Evolutionary conservation across 1,139 yeast genomes (phyloP).

Genomic region (Pichia sp.): DNA sequence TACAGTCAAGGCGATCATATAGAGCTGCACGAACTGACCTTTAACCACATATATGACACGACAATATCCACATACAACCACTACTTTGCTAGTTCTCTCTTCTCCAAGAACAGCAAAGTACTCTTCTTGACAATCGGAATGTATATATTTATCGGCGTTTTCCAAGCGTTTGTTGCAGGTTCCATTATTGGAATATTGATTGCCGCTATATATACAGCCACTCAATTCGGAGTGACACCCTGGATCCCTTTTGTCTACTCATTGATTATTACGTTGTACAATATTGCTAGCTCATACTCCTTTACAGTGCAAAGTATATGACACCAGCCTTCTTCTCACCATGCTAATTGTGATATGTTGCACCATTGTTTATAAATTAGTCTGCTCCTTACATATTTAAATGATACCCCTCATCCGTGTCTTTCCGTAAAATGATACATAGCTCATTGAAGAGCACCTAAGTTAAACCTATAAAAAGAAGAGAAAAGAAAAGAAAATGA

Average conservation of each 20-base stretch:
- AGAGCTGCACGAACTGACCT: no score
- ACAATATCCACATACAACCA: conserved; percentile 7
- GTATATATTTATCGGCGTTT: conserved; percentile 47
- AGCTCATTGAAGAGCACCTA: conserved; percentile 1
- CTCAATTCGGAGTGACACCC: conserved; percentile 76
- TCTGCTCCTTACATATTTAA: not conserved
- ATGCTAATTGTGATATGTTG: no score
- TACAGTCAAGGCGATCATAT: no score
- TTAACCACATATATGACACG: no score
- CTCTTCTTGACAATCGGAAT: conserved; percentile 27
- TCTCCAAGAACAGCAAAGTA: conserved; percentile 8
- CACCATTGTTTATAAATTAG: not conserved
- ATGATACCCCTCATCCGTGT: not conserved
- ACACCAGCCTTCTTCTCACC: not conserved
- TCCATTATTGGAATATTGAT: conserved; percentile 64
- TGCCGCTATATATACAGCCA: conserved; percentile 69
- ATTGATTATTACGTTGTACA: conserved; percentile 55
- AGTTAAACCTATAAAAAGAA: not conserved
- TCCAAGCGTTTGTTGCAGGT: conserved; percentile 66
- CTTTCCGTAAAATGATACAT: no score
- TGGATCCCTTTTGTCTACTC: conserved; percentile 92
- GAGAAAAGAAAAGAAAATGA: not conserved
- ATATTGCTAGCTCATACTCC: conserved; percentile 59
- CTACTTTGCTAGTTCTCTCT: conserved; percentile 8
- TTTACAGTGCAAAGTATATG: conserved; percentile 33